Evolutionary conservation across 371 early-diverging fungal genomes (phyloP).

Genomic region (Coemansia sp.): DNA sequence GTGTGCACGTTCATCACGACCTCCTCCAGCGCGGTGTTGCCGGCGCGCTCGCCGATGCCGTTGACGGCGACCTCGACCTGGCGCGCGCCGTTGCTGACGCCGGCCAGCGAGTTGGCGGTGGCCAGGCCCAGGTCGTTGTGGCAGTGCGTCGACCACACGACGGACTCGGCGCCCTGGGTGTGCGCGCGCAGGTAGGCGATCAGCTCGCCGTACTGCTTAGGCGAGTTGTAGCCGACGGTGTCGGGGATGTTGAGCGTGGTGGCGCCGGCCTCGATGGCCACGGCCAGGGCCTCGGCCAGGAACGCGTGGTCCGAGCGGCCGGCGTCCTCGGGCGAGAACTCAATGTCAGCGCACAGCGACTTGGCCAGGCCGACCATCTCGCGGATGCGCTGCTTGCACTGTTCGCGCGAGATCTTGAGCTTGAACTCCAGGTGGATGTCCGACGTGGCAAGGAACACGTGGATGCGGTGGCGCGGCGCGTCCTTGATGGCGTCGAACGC

Average conservation of each 20-base stretch:
- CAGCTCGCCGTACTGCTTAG: constrained; percentile 83
- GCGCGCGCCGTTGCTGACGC: constrained; percentile 84
- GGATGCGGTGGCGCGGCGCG: constrained; percentile 87
- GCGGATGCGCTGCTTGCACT: constrained; percentile 82
- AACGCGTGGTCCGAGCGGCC: constrained; percentile 87
- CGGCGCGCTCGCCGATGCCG: constrained; percentile 98
- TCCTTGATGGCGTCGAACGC: constrained; percentile 84
- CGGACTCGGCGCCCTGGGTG: constrained; percentile 73
- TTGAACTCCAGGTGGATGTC: constrained; percentile 94
- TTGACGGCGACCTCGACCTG: constrained; percentile 97
- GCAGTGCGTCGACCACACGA: constrained; percentile 91
- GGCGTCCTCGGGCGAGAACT: constrained; percentile 95
- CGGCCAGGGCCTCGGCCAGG: constrained; percentile 75
- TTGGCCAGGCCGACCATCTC: constrained; percentile 79
- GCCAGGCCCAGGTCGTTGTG: constrained; percentile 97
- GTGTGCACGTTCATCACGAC: constrained; percentile 92
- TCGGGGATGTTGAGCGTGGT: constrained; percentile 96
- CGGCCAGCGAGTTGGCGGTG: constrained; percentile 93
- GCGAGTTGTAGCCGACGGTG: constrained; percentile 92
- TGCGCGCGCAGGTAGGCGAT: constrained; percentile 78
- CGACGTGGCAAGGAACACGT: constrained; percentile 93
- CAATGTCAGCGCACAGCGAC: constrained; percentile 80
- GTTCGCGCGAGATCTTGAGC: constrained; percentile 82
- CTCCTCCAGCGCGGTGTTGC: constrained; percentile 95
- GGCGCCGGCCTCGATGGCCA: constrained; percentile 93